Evolutionary conservation across 2,329 filamentous ascomycete genomes (phyloP).

Genomic region (Botrytis squamosa): DNA sequence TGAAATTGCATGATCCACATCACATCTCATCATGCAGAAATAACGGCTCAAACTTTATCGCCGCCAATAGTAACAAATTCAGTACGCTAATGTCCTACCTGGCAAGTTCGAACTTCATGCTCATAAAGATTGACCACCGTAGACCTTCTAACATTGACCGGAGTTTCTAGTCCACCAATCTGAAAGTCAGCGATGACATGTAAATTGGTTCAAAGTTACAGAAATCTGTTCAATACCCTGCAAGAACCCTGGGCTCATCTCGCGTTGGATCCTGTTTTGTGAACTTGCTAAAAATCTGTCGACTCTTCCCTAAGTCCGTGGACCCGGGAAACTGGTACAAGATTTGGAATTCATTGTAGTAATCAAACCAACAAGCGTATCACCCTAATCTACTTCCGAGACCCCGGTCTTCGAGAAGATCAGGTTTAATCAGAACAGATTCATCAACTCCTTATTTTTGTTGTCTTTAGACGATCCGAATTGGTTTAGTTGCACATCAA

Average conservation of each 20-base stretch:
- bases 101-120: background rate
- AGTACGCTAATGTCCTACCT: background rate
- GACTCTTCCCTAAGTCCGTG: background rate
- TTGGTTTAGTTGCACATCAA: background rate
- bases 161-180: background rate
- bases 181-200: background rate
- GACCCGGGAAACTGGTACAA: background rate
- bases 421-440: background rate
- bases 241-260: background rate
- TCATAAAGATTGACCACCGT: background rate
- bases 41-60: background rate
- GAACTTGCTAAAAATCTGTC: background rate
- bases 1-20: background rate
- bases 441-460: background rate
- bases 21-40: background rate
- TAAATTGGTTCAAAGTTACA: background rate
- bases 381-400: background rate
- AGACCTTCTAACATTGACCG: background rate
- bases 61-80: background rate
- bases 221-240: background rate
- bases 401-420: background rate
- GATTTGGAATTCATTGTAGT: slow-evolving; percentile 5
- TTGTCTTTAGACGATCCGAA: background rate
- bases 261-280: slow-evolving; percentile 4
- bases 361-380: slow-evolving; percentile 5